Conservation (phyloP, 345 rosid genomes). For the Laguncularia racemosa region DNA sequence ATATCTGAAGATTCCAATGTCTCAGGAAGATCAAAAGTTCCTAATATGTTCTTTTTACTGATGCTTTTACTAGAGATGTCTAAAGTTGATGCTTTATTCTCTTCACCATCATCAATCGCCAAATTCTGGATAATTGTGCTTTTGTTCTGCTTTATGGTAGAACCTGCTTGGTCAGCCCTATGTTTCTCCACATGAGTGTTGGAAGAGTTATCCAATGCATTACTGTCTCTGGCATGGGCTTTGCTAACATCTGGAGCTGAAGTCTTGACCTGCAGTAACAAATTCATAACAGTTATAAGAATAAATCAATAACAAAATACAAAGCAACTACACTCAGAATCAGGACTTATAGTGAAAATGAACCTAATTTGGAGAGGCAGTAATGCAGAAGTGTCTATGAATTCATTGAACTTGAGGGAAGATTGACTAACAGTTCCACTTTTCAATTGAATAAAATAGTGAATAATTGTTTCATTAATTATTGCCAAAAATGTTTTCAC, state of each 20-base stretch:
- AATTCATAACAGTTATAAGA: background rate
- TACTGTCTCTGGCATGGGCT: slow-evolving; percentile 32
- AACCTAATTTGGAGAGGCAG: too few species aligned
- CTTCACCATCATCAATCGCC: slow-evolving; percentile 20
- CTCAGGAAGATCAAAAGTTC: slow-evolving; percentile 34
- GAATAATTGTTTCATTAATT: slow-evolving; percentile 2
- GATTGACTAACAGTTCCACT: too few species aligned
- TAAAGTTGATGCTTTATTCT: slow-evolving; percentile 28
- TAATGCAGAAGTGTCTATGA: too few species aligned
- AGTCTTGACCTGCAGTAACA: slow-evolving; percentile 42
- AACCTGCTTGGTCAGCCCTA: slow-evolving; percentile 20
- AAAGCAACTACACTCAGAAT: background rate
- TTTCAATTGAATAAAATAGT: background rate
- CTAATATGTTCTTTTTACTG: slow-evolving; percentile 19
- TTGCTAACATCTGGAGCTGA: slow-evolving; percentile 40
- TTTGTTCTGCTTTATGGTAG: slow-evolving; percentile 30
- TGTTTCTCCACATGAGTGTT: slow-evolving; percentile 33
- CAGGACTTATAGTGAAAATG: background rate
- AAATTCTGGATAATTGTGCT: slow-evolving; percentile 23
- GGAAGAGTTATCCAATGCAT: slow-evolving; percentile 23
- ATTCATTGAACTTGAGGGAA: background rate
- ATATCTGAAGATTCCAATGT: slow-evolving; percentile 25
- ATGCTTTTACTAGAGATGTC: slow-evolving; percentile 27
- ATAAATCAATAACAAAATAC: slow-evolving; percentile 6
- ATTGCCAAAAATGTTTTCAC: background rate